Base-by-base conservation (phyloP, 495 filamentous ascomycete species). In the Chaetomium cochliodes region DNA sequence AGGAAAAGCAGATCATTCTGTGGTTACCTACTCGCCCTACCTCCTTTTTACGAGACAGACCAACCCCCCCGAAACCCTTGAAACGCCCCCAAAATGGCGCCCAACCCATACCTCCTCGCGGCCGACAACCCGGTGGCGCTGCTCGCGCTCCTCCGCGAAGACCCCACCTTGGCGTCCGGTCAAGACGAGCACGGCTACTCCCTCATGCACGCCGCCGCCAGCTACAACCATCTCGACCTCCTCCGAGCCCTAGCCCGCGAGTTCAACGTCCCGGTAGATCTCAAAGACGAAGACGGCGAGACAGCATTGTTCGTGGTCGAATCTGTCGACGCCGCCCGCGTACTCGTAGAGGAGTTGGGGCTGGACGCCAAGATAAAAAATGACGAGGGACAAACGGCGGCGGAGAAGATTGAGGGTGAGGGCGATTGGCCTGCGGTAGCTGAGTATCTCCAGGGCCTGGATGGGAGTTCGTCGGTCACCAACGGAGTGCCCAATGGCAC, bases 151-250 rank as follows among this genome's bases (percentile, higher is more conserved):
- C 84, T 96, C 54, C 84, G 81, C 53, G 78, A 84, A 46, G 83
- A 92, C 69, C 86, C 89, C 47, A 74, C 83, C 12, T 78, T 90
- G 60, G 91, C 91, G 18, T 82, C 86, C 9, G 71, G 77, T 30
- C 90, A 92, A 70, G 92, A 96, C 74, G 84, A 88, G 64, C 86
- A 92, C 66, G 92, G 92, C 65, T 97, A 98, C 79, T 96, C 93
- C 18, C 84, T 97, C 23, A 78, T 98, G 23, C 94, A 98, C 75
- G 96, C 94, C 25, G 90, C 93, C 8, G 85, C 89, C 37, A 97
- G 93, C 65, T 98, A 98, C 81, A 88, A 87, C 71, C 92, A 97
- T 67, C 76, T 88, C 39, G 85, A 88, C 58, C 88, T 98, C 28
- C 85, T 97, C 9, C 88, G 88, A 50, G 77, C 86, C 1, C 85